Evolutionary conservation across 2,329 filamentous ascomycete genomes (phyloP).

Genomic region (Chalaropsis ovoidea): DNA sequence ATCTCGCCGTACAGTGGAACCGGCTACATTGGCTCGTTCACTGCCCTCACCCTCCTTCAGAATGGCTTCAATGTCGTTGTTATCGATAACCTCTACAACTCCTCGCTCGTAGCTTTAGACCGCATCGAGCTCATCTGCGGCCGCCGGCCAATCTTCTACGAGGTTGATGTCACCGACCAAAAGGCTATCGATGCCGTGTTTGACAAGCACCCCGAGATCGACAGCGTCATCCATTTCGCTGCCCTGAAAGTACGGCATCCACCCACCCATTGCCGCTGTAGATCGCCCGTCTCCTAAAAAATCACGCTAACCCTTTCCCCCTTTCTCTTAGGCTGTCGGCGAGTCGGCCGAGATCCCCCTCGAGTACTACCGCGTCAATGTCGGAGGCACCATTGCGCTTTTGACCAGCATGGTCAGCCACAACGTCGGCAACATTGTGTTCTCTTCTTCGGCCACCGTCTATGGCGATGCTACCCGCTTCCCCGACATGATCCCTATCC

Average conservation of each 20-base stretch:
- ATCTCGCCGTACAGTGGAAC: conserved; percentile 58
- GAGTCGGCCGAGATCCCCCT: conserved; percentile 89
- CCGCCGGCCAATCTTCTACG: conserved; percentile 73
- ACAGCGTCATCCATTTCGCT: conserved; percentile 98
- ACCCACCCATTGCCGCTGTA: neutral
- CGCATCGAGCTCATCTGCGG: conserved; percentile 90
- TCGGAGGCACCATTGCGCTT: conserved; percentile 80
- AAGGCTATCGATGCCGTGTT: conserved; percentile 77
- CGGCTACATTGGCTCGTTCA: conserved; percentile 99
- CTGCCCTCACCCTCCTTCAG: conserved; percentile 78
- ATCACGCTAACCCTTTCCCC: conserved; percentile 20
- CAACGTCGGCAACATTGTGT: conserved; percentile 93
- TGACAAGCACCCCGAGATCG: conserved; percentile 77
- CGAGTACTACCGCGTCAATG: conserved; percentile 97
- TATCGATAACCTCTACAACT: conserved; percentile 95
- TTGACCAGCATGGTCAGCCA: conserved; percentile 78
- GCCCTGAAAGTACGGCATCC: conserved; percentile 66
- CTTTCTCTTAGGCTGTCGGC: conserved; percentile 63
- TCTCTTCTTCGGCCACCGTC: conserved; percentile 94
- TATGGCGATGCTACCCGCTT: conserved; percentile 96
- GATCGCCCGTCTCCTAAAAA: conserved; percentile 24
- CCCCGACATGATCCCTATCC: conserved; percentile 97
- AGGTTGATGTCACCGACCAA: conserved; percentile 82
- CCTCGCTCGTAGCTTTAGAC: conserved; percentile 79
- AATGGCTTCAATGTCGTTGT: conserved; percentile 95